phyloP scores from a whole-genome alignment of 805 yeast species.

The Candida palmyrensis region DNA sequence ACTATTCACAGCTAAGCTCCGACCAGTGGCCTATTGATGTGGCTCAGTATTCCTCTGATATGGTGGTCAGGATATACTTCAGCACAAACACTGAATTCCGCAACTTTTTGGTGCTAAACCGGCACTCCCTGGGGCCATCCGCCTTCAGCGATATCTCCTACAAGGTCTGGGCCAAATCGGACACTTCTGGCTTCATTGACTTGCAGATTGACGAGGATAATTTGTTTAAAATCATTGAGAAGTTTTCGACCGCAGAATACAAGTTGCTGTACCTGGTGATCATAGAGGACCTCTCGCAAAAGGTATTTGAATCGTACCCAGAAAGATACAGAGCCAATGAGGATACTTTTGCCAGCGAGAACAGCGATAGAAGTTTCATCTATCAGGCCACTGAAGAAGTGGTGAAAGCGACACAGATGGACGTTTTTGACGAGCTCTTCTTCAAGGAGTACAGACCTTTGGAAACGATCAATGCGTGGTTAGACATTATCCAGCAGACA shows the following conservation, averaged over 20 bases:
- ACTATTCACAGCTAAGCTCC: slow-evolving; percentile 23
- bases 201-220: slow-evolving; percentile 21
- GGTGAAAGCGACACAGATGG: slow-evolving; percentile 9
- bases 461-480: slow-evolving; percentile 68
- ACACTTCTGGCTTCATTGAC: slow-evolving; percentile 5
- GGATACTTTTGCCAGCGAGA: neutral
- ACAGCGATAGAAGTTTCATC: slow-evolving; percentile 6
- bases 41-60: slow-evolving; percentile 33
- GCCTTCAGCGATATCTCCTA: neutral
- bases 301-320: slow-evolving; percentile 54
- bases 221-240: slow-evolving; percentile 16
- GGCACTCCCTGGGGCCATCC: slow-evolving; percentile 6
- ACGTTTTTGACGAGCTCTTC: slow-evolving; percentile 45
- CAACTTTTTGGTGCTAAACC: slow-evolving; percentile 15
- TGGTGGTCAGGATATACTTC: slow-evolving; percentile 42
- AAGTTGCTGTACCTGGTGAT: slow-evolving; percentile 33
- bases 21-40: slow-evolving; percentile 37
- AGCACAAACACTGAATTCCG: slow-evolving; percentile 12
- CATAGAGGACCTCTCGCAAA: slow-evolving; percentile 53
- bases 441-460: slow-evolving; percentile 67
- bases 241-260: slow-evolving; percentile 11
- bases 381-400: slow-evolving; percentile 11
- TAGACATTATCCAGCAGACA: slow-evolving; percentile 52
- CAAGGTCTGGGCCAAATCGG: slow-evolving; percentile 5
- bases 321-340: neutral